These are phyloP conservation scores for Diaporthe destruens DNA, from an alignment of 2,329 filamentous ascomycete species.

Conservation along the genomic window DNA sequence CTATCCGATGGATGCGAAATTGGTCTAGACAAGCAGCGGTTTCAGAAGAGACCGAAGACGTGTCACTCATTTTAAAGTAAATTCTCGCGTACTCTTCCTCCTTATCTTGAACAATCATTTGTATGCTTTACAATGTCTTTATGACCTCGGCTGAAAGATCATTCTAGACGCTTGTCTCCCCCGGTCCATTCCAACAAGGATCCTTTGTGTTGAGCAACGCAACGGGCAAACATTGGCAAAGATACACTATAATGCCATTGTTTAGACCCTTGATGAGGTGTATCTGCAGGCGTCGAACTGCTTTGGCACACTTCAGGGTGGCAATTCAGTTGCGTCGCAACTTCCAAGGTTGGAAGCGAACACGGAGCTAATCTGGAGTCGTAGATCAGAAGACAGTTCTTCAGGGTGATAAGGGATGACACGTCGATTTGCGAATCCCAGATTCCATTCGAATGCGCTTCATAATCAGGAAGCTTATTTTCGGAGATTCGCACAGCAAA, in stretches of 20 bases:
- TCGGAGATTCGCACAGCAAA: no score
- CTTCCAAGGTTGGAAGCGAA: neutral
- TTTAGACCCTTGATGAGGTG: neutral
- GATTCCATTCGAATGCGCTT: no score
- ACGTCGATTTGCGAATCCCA: neutral
- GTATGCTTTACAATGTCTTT: neutral
- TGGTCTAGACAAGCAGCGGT: neutral
- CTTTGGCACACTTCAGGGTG: neutral
- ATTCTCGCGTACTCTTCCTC: fast-evolving
- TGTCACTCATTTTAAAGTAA: neutral
- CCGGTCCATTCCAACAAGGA: neutral
- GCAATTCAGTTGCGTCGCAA: neutral
- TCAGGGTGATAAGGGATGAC: neutral
- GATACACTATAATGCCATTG: neutral
- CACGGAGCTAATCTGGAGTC: no score
- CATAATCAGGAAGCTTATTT: no score
- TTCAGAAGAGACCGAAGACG: neutral
- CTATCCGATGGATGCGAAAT: neutral
- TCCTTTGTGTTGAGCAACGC: neutral
- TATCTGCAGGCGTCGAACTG: no score
- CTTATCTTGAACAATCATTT: neutral
- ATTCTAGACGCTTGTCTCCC: neutral
- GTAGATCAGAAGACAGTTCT: neutral
- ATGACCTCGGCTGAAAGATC: neutral
- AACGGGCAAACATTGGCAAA: neutral